Conservation (phyloP, 2,329 filamentous ascomycete species). For the Zymoseptoria ardabiliae region DNA sequence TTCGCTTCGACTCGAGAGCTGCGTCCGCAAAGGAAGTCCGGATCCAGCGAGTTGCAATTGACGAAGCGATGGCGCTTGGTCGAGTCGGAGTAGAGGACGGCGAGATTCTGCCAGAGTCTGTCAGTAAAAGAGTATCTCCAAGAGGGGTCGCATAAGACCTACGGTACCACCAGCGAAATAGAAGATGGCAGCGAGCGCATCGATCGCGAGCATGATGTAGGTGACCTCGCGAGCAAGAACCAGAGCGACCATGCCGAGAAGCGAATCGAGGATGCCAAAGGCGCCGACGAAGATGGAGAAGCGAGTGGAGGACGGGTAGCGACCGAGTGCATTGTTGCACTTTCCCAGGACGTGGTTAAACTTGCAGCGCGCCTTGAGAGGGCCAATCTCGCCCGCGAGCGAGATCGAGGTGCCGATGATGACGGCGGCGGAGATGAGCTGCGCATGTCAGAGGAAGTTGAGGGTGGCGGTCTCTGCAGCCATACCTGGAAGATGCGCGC, state of each 20-base stretch:
- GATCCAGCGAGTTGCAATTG: not conserved
- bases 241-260: not conserved
- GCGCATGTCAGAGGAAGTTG: no score
- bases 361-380: no score
- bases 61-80: not conserved
- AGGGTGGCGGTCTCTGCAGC: not conserved
- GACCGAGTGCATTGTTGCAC: no score
- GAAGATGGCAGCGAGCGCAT: slow-evolving; percentile 12
- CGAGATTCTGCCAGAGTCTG: not conserved
- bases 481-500: not conserved
- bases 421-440: no score
- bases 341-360: no score
- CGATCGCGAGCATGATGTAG: slow-evolving; percentile 1
- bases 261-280: not conserved
- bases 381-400: no score
- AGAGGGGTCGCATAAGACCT: not conserved
- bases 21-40: not conserved
- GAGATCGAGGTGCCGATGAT: no score
- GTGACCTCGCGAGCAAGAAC: not conserved
- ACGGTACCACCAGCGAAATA: slow-evolving; percentile 13
- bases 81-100: slow-evolving; percentile 2
- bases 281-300: no score
- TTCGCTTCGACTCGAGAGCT: slow-evolving; percentile 2
- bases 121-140: not conserved
- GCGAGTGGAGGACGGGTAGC: no score